phyloP scores from a whole-genome alignment of 768 basidiomycete species.

The Mycena epipterygia region DNA sequence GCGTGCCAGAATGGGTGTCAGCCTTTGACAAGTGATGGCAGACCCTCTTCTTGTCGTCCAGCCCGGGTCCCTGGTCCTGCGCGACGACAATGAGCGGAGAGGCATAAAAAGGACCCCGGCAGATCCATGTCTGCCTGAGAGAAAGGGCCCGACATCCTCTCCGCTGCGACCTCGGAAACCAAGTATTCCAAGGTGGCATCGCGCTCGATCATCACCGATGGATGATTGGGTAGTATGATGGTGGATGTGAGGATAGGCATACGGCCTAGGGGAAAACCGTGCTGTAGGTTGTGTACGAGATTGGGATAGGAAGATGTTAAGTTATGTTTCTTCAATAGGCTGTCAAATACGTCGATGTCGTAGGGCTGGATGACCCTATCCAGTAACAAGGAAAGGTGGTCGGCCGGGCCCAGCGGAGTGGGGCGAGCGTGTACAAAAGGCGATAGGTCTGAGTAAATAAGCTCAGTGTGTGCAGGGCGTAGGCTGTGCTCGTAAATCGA shows the following conservation, averaged over 20 bases:
- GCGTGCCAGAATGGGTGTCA: not conserved
- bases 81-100: constrained; percentile 39
- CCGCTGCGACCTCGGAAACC: constrained; percentile 16
- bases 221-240: constrained; percentile 32
- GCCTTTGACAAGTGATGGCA: constrained; percentile 38
- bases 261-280: constrained; percentile 50
- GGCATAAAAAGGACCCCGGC: constrained; percentile 45
- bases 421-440: not conserved
- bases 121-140: constrained; percentile 32
- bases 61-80: constrained; percentile 29
- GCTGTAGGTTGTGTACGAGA: constrained; percentile 43
- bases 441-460: not conserved
- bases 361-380: not conserved
- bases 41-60: constrained; percentile 31
- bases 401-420: not conserved
- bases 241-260: constrained; percentile 39
- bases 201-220: constrained; percentile 17
- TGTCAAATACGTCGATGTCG: constrained; percentile 10
- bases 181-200: constrained; percentile 32
- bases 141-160: constrained; percentile 39
- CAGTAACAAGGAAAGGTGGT: not conserved
- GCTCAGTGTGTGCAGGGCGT: not conserved
- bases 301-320: constrained; percentile 44
- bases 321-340: constrained; percentile 36
- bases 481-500: not conserved